Conservation (phyloP, 2,329 filamentous ascomycete genomes). For the Thelonectria blattea region DNA sequence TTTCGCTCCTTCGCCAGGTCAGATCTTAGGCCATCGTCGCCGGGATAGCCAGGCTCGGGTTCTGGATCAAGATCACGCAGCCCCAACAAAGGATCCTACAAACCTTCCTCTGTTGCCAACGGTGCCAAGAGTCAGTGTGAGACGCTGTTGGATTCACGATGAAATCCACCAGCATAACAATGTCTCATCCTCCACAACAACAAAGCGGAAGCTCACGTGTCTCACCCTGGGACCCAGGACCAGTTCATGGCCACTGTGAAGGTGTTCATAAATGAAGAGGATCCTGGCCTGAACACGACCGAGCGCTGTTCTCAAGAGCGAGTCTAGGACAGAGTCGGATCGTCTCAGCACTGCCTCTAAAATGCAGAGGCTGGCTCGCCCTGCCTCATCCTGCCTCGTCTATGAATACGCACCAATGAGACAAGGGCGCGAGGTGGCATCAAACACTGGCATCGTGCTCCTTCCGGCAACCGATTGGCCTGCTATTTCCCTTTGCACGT, state of each 20-base stretch:
- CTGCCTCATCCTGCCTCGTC: slow-evolving; percentile 12
- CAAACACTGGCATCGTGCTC: slow-evolving; percentile 14
- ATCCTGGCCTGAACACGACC: background rate
- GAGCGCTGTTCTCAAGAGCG: slow-evolving; percentile 1
- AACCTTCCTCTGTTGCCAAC: background rate
- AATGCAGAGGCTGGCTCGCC: too few species aligned
- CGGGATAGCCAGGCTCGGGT: background rate
- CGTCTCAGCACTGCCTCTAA: slow-evolving; percentile 15
- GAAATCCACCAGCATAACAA: background rate
- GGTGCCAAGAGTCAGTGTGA: background rate
- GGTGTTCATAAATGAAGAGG: too few species aligned
- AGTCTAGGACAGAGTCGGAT: slow-evolving; percentile 1
- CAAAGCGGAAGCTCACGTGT: background rate
- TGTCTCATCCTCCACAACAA: background rate
- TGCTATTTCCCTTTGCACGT: background rate
- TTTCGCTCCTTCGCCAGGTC: background rate
- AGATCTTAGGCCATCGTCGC: background rate
- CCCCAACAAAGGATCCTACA: background rate
- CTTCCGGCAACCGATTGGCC: slow-evolving; percentile 12
- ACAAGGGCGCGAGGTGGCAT: background rate
- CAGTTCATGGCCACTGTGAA: background rate
- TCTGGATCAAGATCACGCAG: background rate
- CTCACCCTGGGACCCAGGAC: background rate
- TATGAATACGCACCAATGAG: slow-evolving; percentile 28
- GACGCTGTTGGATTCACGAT: background rate